Evolutionary conservation across 371 early-diverging fungal species (phyloP), one percentile per base, ranked within the genome.

Genomic region (Actinomucor elegans): DNA sequence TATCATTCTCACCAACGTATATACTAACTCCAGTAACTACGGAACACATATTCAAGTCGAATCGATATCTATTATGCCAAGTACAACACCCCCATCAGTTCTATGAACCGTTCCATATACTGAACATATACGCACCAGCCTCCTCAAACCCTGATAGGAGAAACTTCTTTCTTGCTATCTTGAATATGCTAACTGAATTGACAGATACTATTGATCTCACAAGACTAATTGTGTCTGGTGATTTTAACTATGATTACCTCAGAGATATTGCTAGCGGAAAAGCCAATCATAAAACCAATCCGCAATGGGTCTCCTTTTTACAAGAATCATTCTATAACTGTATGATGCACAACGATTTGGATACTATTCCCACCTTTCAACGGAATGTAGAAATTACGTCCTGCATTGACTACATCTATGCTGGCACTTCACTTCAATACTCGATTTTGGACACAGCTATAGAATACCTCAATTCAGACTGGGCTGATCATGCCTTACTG

Each of bases 111-210:
- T 52, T 52, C 11, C 43, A 42, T 34, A 32, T 52, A 7, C 52
- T 43, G 8, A 52, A 42, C 43, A 29, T 45, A 10, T 46, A 54
- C 32, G 55, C 55, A 4, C 55, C 55, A n/a, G 8, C 55, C n/a
- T 9, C 28, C 8, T 50, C 40, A 38, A 28, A 40, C 27, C 3
- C 7, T 5, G 50, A 18, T 4, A 24, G 50, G 2, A 2, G 40
- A 20, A 3, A 3, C 1, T 50, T 50, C 21, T 50, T 50, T 20
- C 18, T 28, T 2, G n/a, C 33, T 3, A 10, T 48, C 1, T 8
- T 4, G 11, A 17, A 38, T 12, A 27, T 40, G 14, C 40, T 50
- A 15, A 18, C 28, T 12, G 4, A n/a, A 1, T 2, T 44, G 8
- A 12, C 4, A 1, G 44, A 44, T 10, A 27, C 14, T 8, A 44